These are phyloP conservation scores for Beauveria caledonica DNA, from an alignment of 2,329 filamentous ascomycete genomes.

Conservation along the genomic window DNA sequence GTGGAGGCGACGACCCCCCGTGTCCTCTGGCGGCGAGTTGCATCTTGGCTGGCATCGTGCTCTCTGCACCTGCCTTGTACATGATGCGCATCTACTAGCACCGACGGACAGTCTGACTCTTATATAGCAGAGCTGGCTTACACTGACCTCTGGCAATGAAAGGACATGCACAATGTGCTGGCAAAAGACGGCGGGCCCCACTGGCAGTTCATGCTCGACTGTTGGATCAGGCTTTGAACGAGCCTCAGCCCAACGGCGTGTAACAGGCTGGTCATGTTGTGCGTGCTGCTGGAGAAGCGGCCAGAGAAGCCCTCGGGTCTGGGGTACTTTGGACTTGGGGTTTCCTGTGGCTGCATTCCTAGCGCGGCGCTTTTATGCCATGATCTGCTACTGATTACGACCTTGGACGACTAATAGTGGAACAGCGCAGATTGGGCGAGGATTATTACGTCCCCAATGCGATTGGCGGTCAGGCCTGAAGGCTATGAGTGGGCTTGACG, in stretches of 20 bases:
- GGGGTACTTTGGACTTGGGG: not conserved
- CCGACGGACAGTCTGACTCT: not conserved
- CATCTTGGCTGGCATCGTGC: not conserved
- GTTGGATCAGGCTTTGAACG: conserved; percentile 2
- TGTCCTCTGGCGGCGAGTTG: not conserved
- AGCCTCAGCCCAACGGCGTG: conserved; percentile 5
- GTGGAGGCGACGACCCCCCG: not conserved
- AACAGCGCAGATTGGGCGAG: not conserved
- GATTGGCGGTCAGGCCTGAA: not conserved
- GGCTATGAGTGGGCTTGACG: not conserved
- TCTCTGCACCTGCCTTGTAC: not conserved
- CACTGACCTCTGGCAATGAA: not conserved
- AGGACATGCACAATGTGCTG: conserved; percentile 7
- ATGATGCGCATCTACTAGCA: not conserved
- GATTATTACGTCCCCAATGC: not conserved
- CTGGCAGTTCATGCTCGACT: not conserved
- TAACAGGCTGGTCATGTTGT: not conserved
- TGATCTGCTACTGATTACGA: not conserved
- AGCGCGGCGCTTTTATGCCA: not conserved
- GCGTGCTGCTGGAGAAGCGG: not conserved
- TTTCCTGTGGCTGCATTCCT: not conserved
- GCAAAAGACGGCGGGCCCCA: not conserved
- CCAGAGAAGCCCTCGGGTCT: not conserved
- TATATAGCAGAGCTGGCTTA: not conserved
- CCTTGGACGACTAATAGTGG: not conserved